These are phyloP conservation scores for Phaeosphaeriaceae sp. DNA, from an alignment of 2,329 filamentous ascomycete species.

Conservation along the genomic window DNA sequence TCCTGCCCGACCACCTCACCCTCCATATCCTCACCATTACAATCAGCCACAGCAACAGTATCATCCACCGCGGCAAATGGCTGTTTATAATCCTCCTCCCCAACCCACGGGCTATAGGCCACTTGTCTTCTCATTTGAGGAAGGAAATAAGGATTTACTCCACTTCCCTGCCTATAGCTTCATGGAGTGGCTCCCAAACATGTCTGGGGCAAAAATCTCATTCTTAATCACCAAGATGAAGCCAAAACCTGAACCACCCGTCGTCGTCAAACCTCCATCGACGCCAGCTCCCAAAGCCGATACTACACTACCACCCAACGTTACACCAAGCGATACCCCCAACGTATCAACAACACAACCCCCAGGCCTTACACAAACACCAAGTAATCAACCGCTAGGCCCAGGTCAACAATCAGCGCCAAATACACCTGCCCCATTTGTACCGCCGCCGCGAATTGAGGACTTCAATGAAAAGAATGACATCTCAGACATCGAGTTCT, in stretches of 20 bases:
- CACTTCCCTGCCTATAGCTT: conserved; percentile 81
- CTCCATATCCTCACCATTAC: conserved; percentile 30
- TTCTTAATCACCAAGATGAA: conserved; percentile 78
- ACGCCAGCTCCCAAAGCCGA: conserved; percentile 35
- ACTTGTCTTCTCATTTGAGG: conserved; percentile 48
- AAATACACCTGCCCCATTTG: conserved; percentile 20
- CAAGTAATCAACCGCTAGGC: conserved; percentile 10
- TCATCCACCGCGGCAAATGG: conserved; percentile 28
- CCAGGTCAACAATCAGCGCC: conserved; percentile 20
- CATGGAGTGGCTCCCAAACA: conserved; percentile 68
- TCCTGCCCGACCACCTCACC: conserved; percentile 23
- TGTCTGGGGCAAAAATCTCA: conserved; percentile 71
- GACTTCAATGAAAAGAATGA: conserved; percentile 56
- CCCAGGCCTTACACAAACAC: conserved; percentile 10
- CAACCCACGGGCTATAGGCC: conserved; percentile 50
- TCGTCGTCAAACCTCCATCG: conserved; percentile 41
- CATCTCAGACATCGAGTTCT: conserved; percentile 53
- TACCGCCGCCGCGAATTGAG: conserved; percentile 41
- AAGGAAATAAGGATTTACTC: conserved; percentile 71
- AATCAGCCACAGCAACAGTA: conserved; percentile 28
- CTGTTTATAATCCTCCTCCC: conserved; percentile 49
- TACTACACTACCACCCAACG: not conserved
- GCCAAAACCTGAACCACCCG: conserved; percentile 45
- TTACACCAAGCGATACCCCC: conserved; percentile 10
- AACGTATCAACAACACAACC: conserved; percentile 10